Percentiles rank a stretch among this genome's conserved stretches.
phyloP scores from a whole-genome alignment of 768 basidiomycete species.

The Lentinula sp. region DNA sequence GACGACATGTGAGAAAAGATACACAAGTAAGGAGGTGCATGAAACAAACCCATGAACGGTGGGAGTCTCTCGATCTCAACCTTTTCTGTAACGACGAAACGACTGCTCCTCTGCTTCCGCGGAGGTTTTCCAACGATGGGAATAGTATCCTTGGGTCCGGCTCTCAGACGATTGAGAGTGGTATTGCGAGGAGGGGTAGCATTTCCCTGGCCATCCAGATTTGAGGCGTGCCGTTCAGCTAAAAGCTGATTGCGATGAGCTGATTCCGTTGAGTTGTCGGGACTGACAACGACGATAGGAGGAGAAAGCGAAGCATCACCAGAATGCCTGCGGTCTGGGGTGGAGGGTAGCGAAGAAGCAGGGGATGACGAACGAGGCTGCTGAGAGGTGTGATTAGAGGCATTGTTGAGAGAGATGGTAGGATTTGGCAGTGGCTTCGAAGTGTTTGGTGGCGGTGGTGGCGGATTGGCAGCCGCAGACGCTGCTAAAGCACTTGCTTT shows the following conservation, averaged over 20 bases:
- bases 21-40: not conserved
- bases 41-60: constrained; percentile 71
- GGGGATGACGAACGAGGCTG: constrained; percentile 37
- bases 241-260: constrained; percentile 33
- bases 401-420: constrained; percentile 27
- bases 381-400: constrained; percentile 29
- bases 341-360: constrained; percentile 28
- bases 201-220: constrained; percentile 38
- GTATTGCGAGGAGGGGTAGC: constrained; percentile 61
- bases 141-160: constrained; percentile 92
- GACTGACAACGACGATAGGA: constrained; percentile 82
- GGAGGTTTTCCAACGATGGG: constrained; percentile 95
- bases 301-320: constrained; percentile 52
- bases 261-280: constrained; percentile 53
- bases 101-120: constrained; percentile 93
- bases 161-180: constrained; percentile 68
- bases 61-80: constrained; percentile 95
- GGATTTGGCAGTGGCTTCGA: constrained; percentile 52
- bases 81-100: constrained; percentile 94
- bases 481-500: constrained; percentile 37
- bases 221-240: constrained; percentile 42
- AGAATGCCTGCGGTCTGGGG: constrained; percentile 57
- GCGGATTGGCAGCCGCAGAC: constrained; percentile 31
- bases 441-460: constrained; percentile 59
- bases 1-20: constrained; percentile 9